Conservation (phyloP, 108 stramenopile species). For the Skeletonema potamos region DNA sequence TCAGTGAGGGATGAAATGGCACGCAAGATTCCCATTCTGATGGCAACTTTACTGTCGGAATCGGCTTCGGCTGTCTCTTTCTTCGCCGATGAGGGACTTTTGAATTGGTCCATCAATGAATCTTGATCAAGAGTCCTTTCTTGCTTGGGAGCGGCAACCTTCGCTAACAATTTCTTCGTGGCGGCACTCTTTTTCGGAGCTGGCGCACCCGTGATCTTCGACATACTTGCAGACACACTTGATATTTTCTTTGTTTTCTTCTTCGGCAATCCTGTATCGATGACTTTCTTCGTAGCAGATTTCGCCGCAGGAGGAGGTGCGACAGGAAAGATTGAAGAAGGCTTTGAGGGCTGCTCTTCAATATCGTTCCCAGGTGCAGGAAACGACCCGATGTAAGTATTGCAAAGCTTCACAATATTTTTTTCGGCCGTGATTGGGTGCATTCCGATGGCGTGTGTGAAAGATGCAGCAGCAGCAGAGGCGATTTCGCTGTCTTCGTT, state of each 20-base stretch:
- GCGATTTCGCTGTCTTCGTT: conserved; percentile 61
- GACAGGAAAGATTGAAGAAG: conserved; percentile 25
- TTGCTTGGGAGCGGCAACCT: conserved; percentile 58
- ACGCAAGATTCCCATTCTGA: conserved; percentile 69
- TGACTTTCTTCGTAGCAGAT: conserved; percentile 57
- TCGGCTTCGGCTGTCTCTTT: conserved; percentile 63
- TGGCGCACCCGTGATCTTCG: conserved; percentile 45
- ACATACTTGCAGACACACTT: conserved; percentile 56
- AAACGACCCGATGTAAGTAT: conserved; percentile 69
- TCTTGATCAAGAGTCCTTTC: conserved; percentile 72
- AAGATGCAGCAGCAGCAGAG: conserved; percentile 67
- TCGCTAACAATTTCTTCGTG: conserved; percentile 40
- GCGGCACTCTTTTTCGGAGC: conserved; percentile 43
- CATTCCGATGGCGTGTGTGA: conserved; percentile 64
- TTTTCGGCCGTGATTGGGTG: conserved; percentile 61
- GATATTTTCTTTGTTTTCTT: conserved; percentile 63
- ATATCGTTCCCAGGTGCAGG: conserved; percentile 33
- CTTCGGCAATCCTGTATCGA: conserved; percentile 71
- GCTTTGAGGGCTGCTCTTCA: conserved; percentile 34
- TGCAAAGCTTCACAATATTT: conserved; percentile 69
- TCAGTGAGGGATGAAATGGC: conserved; percentile 67
- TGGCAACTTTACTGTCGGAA: conserved; percentile 63
- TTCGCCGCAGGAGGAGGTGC: conserved; percentile 22
- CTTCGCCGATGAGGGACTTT: conserved; percentile 23
- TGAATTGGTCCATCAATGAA: conserved; percentile 71